Evolutionary conservation across 148 eudicot species (phyloP), one percentile per base, ranked within the genome.

Genomic region (Spergularia marina): DNA sequence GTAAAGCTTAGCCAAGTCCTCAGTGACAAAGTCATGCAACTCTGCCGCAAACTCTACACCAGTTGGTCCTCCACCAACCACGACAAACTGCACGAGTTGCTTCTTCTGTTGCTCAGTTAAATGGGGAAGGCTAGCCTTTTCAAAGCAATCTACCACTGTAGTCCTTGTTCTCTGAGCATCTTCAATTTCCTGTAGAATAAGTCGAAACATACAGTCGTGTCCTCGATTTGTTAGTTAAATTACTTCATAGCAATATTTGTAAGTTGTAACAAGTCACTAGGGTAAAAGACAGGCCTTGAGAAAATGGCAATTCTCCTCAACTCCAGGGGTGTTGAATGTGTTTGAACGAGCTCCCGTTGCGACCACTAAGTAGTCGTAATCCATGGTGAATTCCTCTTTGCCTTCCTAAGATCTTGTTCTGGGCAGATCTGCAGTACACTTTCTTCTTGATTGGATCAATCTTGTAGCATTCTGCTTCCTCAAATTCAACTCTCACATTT

Each of bases 31-130:
- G 78, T 89, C 93, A 77, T 89, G 89, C 12, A 89, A 78, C 69
- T 86, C 93, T 0, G 93, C 93, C 4, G 89, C 87, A 82, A 89
- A 89, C 79, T 89, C 93, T 12, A 89, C 89, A 41, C 93, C 93
- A 25, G 91, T 80, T 10, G 93, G 93, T 7, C 93, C 93, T 57
- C 93, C 93, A 21, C 91, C 93, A 15, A 89, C 91, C 44, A 89
- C 68, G 6, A 89, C 91, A 72, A 89, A 89, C 23, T 87, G 93
- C 60, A 89, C 82, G 5, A 86, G 68, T 62, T 52, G 78, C 78
- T 64, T 84, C 73, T 84, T 81, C 70, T 87, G 85, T 41, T 87
- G 88, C 7, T 87, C 88, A 56, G 74, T 82, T 54, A 89, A 79
- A 11, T 62, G 82, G 9, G 93, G 93, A 25, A 89, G 85, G 83